Evolutionary conservation across 1,139 yeast genomes (phyloP).

Genomic region (Debaryomycetaceae sp.): DNA sequence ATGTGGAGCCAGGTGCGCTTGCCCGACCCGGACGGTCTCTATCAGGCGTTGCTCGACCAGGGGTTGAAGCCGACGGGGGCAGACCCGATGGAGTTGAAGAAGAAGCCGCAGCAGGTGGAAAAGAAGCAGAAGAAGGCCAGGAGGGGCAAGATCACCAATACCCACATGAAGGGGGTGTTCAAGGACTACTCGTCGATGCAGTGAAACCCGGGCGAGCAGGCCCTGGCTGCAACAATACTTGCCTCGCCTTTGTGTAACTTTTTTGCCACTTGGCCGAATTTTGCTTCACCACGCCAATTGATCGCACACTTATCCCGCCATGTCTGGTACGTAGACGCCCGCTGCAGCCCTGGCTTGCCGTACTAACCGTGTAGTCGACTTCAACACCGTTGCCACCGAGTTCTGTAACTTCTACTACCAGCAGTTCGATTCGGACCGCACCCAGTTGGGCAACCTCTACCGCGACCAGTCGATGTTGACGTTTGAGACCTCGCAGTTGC

Average conservation of each 20-base stretch:
- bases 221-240: too few species aligned
- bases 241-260: constrained; percentile 1
- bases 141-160: constrained; percentile 89
- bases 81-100: constrained; percentile 85
- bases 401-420: constrained; percentile 93
- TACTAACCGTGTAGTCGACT: constrained; percentile 47
- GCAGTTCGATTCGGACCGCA: constrained; percentile 89
- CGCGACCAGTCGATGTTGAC: constrained; percentile 97
- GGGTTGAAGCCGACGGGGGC: constrained; percentile 95
- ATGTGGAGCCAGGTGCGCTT: constrained; percentile 78
- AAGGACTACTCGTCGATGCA: constrained; percentile 67
- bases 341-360: neutral
- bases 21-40: constrained; percentile 75
- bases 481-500: constrained; percentile 89
- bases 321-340: neutral
- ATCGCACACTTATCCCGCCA: too few species aligned
- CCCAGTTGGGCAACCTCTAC: constrained; percentile 89
- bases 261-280: neutral
- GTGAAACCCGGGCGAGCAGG: too few species aligned
- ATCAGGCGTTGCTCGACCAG: constrained; percentile 70
- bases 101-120: constrained; percentile 54
- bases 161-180: constrained; percentile 93
- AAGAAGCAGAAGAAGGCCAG: constrained; percentile 89
- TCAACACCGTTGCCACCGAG: constrained; percentile 70
- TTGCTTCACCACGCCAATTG: too few species aligned